Evolutionary conservation across 129 eudicot species (phyloP).

Genomic region (Flaveria ramosissima): DNA sequence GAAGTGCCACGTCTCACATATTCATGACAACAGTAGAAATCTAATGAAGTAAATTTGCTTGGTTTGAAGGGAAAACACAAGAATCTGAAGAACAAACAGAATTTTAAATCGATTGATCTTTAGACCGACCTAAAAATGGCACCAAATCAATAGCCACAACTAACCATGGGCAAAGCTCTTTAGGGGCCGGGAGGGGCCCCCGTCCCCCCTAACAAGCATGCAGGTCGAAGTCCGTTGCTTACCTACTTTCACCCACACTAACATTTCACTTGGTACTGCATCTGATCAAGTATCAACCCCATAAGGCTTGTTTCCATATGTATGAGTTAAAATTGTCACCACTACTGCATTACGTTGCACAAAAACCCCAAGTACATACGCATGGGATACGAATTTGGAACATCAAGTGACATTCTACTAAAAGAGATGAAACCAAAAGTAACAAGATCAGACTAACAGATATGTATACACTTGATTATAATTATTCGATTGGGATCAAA

Average conservation of each 20-base stretch:
- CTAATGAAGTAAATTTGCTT: not conserved
- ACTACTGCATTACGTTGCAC: no score
- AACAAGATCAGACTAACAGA: not conserved
- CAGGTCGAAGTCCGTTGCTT: no score
- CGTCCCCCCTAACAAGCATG: no score
- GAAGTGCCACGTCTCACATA: not conserved
- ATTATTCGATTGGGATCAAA: not conserved
- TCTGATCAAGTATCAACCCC: no score
- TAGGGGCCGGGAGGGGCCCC: no score
- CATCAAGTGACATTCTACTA: not conserved
- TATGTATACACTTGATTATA: not conserved
- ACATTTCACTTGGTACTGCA: no score
- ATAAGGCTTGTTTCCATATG: no score
- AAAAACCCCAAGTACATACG: not conserved
- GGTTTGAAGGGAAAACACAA: not conserved
- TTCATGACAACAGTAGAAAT: not conserved
- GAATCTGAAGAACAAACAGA: constrained; percentile 3
- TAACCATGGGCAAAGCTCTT: not conserved
- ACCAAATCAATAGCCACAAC: not conserved
- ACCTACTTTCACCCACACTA: no score
- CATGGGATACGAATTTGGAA: not conserved
- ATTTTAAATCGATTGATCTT: not conserved
- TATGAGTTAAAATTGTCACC: not conserved
- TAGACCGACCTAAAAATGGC: no score
- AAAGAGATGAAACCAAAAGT: not conserved